Percentiles rank a stretch among this genome's conserved stretches.
Conservation (phyloP, 2,329 filamentous ascomycete species). For the Samsoniella hepiali region DNA sequence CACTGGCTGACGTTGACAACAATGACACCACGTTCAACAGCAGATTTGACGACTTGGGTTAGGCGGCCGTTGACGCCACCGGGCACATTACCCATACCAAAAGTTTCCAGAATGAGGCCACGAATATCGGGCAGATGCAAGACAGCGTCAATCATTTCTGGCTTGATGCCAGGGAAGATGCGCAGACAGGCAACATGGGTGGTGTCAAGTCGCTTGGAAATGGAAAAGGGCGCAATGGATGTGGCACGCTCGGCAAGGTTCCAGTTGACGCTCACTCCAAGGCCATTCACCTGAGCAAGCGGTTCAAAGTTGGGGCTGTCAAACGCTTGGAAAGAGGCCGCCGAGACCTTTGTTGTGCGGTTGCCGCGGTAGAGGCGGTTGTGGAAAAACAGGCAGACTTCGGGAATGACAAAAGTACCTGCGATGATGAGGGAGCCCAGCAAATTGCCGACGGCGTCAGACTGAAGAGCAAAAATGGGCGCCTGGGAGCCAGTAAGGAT, state of each 20-base stretch:
- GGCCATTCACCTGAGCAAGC: slow-evolving; percentile 75
- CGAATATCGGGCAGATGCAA: slow-evolving; percentile 71
- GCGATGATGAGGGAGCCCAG: slow-evolving; percentile 85
- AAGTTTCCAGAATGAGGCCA: slow-evolving; percentile 85
- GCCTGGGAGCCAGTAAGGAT: slow-evolving; percentile 81
- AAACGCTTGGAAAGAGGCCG: slow-evolving; percentile 83
- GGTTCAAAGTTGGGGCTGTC: slow-evolving; percentile 82
- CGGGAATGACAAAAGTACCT: slow-evolving; percentile 87
- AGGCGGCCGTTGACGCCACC: slow-evolving; percentile 76
- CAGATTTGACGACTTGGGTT: slow-evolving; percentile 71
- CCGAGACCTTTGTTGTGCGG: slow-evolving; percentile 81
- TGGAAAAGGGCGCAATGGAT: slow-evolving; percentile 67
- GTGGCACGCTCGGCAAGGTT: slow-evolving; percentile 71
- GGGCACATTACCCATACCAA: slow-evolving; percentile 89
- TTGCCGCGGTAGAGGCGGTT: slow-evolving; percentile 88
- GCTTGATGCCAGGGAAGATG: slow-evolving; percentile 88
- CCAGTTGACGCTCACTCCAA: slow-evolving; percentile 80
- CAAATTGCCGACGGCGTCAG: slow-evolving; percentile 87
- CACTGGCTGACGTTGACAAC: slow-evolving; percentile 93
- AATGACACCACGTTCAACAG: slow-evolving; percentile 75
- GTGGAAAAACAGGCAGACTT: slow-evolving; percentile 92
- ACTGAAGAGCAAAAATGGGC: slow-evolving; percentile 86
- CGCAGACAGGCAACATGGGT: slow-evolving; percentile 86
- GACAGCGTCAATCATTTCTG: slow-evolving; percentile 89
- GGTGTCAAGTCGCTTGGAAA: slow-evolving; percentile 74